A percentile compares a stretch with the other conserved stretches of the same genome.
These are phyloP conservation scores for Strobilomyces dryophilus DNA, from an alignment of 768 basidiomycete genomes.

Conservation along the genomic window DNA sequence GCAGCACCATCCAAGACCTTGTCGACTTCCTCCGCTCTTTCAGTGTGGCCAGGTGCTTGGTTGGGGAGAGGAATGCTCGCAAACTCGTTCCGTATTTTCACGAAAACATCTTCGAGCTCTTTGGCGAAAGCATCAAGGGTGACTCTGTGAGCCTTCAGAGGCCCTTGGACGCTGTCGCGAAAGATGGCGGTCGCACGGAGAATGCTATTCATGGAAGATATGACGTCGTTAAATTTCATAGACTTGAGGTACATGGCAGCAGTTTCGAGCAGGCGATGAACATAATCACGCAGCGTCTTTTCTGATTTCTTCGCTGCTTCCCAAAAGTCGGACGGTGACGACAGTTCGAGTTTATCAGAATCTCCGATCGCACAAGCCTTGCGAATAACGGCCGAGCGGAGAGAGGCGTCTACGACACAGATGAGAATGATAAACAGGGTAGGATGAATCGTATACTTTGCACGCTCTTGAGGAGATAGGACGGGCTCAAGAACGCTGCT, in stretches of 20 bases:
- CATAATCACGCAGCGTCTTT: background rate
- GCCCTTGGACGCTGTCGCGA: background rate
- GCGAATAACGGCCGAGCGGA: background rate
- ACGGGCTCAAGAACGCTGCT: background rate
- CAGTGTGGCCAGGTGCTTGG: background rate
- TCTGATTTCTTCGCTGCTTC: constrained; percentile 6
- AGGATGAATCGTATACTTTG: background rate
- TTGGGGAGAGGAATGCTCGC: background rate
- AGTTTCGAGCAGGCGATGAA: constrained; percentile 2
- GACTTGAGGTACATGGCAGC: constrained; percentile 2
- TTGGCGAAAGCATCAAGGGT: background rate
- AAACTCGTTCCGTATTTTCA: background rate
- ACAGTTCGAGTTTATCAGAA: background rate
- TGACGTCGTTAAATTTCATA: background rate
- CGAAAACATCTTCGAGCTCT: background rate
- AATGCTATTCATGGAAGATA: background rate
- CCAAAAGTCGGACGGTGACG: constrained; percentile 10
- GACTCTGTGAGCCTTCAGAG: background rate
- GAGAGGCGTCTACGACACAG: constrained; percentile 1
- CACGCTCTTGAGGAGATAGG: background rate
- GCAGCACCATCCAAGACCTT: background rate
- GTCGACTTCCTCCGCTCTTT: background rate
- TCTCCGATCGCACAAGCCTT: background rate
- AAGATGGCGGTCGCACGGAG: background rate
- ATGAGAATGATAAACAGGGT: background rate